phyloP scores from a whole-genome alignment of 2,329 filamentous ascomycete genomes.

The Fusarium camptoceras region DNA sequence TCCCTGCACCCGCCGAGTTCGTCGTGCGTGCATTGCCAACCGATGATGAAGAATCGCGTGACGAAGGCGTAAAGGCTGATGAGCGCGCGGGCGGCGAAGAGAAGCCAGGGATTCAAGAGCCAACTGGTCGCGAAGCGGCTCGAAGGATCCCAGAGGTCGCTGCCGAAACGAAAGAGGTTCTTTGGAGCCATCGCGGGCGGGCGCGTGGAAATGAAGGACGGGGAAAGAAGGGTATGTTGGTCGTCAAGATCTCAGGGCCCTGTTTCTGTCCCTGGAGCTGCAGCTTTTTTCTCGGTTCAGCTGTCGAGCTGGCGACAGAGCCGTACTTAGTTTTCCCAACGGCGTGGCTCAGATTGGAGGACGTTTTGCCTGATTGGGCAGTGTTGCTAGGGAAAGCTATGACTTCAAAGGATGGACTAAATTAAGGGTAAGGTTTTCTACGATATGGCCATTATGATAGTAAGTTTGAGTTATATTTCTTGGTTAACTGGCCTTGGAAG shows the following conservation, averaged over 20 bases:
- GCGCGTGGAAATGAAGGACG: neutral
- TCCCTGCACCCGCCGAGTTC: slow-evolving; percentile 56
- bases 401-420: neutral
- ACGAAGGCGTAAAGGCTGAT: slow-evolving; percentile 76
- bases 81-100: slow-evolving; percentile 68
- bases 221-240: neutral
- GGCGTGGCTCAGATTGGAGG: slow-evolving; percentile 18
- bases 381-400: slow-evolving; percentile 19
- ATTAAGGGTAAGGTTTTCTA: neutral
- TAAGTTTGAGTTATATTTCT: neutral
- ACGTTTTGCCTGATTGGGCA: slow-evolving; percentile 26
- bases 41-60: slow-evolving; percentile 76
- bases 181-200: slow-evolving; percentile 31
- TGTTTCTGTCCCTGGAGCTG: slow-evolving; percentile 1
- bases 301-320: slow-evolving; percentile 2
- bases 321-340: neutral
- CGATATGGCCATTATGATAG: neutral
- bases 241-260: slow-evolving; percentile 1
- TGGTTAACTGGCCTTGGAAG: neutral
- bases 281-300: slow-evolving; percentile 7
- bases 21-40: slow-evolving; percentile 69
- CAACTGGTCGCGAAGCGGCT: slow-evolving; percentile 84
- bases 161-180: slow-evolving; percentile 55
- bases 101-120: slow-evolving; percentile 74
- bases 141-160: slow-evolving; percentile 63